Evolutionary conservation across 2,329 filamentous ascomycete species (phyloP), one percentile per base, ranked within the genome.

Genomic region (Monilinia aucupariae): DNA sequence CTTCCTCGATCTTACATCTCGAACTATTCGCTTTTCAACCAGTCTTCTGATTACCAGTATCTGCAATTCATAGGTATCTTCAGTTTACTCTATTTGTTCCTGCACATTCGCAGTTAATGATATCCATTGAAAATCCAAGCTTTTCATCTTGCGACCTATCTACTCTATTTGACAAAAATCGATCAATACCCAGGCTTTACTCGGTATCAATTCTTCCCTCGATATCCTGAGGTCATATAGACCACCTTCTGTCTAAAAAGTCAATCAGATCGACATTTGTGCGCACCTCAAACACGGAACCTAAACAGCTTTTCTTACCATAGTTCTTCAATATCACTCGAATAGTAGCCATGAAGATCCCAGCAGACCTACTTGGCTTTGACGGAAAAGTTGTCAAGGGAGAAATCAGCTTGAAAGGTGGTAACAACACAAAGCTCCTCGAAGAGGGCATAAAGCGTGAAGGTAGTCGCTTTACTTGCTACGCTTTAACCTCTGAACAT

Each of bases 381-480:
- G 22, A 60, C 37, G 54, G 61, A 52, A 49, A 60, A 13, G n/a
- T n/a, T 47, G 22, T 60, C 10, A 60, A 48, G 22, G 61, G 61
- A 37, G 54, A 59, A 34, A 32, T 63, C 22, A 25, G 7, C 27
- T 52, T 63, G 47, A 50, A 32, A 45, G 41, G 27, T 4, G 37
- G 53, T 12, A 45, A 52, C n/a, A n/a, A 30, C 20, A 43, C 53
- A 20, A 47, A 48, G 20, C 52, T 65, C 6, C 34, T 37, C 7
- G 68, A 68, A 61, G 64, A 50, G 52, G 63, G 43, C 10, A 30
- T 61, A 9, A 43, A 17, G 17, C 30, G 17, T 7, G 51, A 55
- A 41, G 64, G 61, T 10, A 63, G 55, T 43, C 65, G 34, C 25
- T 54, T 58, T 27, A 65, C 50, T 17, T 70, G 65, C 52, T 70